Conservation (phyloP, 306 rosid species). For the Oxytropis ochrocephala region DNA sequence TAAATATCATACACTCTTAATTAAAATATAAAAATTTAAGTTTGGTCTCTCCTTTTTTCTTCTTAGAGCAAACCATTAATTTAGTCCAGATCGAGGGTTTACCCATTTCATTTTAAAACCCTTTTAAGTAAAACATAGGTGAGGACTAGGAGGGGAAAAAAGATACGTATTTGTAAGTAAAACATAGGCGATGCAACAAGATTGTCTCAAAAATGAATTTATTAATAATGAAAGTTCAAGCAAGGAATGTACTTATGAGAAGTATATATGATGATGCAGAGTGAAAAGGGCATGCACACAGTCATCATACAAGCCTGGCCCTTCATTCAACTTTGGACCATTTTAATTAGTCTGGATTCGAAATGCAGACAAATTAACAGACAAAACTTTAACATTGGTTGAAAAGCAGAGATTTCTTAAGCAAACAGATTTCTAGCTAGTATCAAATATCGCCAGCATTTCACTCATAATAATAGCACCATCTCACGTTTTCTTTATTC, state of each 20-base stretch:
- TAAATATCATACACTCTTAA: too few species aligned
- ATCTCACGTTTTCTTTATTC: constrained; percentile 5
- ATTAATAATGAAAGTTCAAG: neutral
- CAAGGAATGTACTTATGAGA: neutral
- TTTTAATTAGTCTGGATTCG: neutral
- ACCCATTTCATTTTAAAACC: too few species aligned
- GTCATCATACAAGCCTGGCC: neutral
- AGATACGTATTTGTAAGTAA: too few species aligned
- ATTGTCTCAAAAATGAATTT: neutral
- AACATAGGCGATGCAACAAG: too few species aligned
- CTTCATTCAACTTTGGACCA: constrained; percentile 27
- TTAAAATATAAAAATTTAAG: too few species aligned
- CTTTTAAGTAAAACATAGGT: too few species aligned
- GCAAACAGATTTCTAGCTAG: constrained; percentile 26
- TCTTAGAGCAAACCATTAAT: too few species aligned
- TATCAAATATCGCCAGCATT: neutral
- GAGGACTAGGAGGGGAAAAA: too few species aligned
- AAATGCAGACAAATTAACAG: constrained; percentile 22
- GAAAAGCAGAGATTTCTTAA: constrained; percentile 30
- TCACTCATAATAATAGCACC: neutral
- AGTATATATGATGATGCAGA: constrained; percentile 1
- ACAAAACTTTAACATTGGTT: constrained; percentile 19
- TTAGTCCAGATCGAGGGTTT: too few species aligned
- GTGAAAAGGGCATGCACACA: neutral
- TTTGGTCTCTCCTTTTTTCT: too few species aligned